phyloP scores from a whole-genome alignment of 805 yeast genomes.

The Wickerhamia fluorescens region DNA sequence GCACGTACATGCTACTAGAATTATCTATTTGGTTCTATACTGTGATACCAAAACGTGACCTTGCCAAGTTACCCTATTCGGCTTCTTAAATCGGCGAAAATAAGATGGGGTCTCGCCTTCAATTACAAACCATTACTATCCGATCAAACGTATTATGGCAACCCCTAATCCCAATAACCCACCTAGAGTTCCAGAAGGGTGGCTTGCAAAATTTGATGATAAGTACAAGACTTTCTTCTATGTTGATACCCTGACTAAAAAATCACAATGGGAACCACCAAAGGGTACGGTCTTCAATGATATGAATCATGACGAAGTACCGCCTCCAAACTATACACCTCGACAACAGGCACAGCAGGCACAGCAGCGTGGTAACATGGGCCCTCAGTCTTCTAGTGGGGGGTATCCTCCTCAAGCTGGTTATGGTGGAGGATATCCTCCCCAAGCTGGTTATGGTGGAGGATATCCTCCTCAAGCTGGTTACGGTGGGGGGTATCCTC shows the following conservation, averaged over 20 bases:
- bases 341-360: constrained; percentile 2
- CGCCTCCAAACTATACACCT: constrained; percentile 5
- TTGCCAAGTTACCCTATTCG: no score
- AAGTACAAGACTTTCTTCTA: constrained; percentile 71
- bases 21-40: no score
- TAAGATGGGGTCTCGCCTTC: no score
- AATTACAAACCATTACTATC: no score
- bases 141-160: no score
- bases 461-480: constrained; percentile 4
- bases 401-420: constrained; percentile 8
- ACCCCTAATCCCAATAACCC: constrained; percentile 20
- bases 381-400: constrained; percentile 2
- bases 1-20: no score
- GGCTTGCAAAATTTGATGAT: constrained; percentile 70
- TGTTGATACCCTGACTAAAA: constrained; percentile 63
- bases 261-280: constrained; percentile 92
- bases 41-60: no score
- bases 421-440: constrained; percentile 10
- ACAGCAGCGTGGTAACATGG: constrained; percentile 5
- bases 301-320: constrained; percentile 6
- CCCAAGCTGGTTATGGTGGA: constrained; percentile 5
- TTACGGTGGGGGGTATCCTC: constrained; percentile 7
- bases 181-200: constrained; percentile 58
- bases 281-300: constrained; percentile 39
- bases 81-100: no score